Base-by-base conservation (phyloP, 176 grass and related monocot species). In the Oryza australiensis region DNA sequence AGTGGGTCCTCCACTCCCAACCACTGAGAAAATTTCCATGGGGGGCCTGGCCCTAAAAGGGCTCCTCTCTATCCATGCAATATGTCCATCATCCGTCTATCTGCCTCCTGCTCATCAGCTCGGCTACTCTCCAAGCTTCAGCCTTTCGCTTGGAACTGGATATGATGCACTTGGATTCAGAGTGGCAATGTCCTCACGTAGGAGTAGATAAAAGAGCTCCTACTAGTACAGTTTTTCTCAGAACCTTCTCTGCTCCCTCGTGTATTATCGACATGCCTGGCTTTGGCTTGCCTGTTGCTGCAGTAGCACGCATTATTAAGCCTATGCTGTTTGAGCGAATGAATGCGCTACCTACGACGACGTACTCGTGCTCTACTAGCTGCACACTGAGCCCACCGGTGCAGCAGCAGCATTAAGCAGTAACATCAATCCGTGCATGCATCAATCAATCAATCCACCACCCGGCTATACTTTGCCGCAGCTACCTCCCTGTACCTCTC, bases 381-480 rank as follows among this genome's bases (percentile, higher is more conserved):
- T 71, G 69, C 41, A 49, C 37, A 5, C 55, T 35, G 64, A 76
- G 57, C 11, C 40, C 53, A 69, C 53, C 29, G 73, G 65, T 46
- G 20, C 60, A 16, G 55, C 55, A 79, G 67, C 85, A 71, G 4
- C 86, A 26, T 29, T 70, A 38, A 38, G 45, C 66, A 53, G 43
- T 9, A 37, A 46, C 38, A 29, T 9, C 70, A 62, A 32, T 20
- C 28, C 45, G 66, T 76, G 64, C 82, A 57, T 73, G 80, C 59
- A 10, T 77, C 72, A 72, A 80, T 74, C 77, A 86, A 73, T 66
- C 62, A 68, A 46, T 51, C 78, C 48, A 41, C 73, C 14, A 37
- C 40, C 42, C 76, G 20, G n/a, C 67, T 83, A 66, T 83, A 66
- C 79, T 77, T 57, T 76, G 79, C 83, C 68, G 72, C 62, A 76